phyloP scores from a whole-genome alignment of 2,329 filamentous ascomycete species.

The Trichophyton verrucosum region DNA sequence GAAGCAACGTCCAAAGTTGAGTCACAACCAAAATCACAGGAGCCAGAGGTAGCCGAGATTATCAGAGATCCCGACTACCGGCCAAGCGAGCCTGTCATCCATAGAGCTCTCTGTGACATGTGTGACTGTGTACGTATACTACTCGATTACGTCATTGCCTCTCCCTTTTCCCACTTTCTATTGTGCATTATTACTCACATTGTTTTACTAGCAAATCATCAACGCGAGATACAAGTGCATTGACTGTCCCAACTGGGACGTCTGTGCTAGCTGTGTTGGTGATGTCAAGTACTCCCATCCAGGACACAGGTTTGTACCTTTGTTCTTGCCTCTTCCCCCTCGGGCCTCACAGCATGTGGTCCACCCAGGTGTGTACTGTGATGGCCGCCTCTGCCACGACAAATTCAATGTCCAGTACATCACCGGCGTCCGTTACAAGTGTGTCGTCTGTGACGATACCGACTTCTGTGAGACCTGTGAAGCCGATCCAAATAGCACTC shows the following conservation, averaged over 20 bases:
- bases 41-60: slow-evolving; percentile 27
- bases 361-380: slow-evolving; percentile 84
- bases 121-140: slow-evolving; percentile 55
- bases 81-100: slow-evolving; percentile 66
- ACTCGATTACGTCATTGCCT: neutral
- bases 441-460: slow-evolving; percentile 83
- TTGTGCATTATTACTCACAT: neutral
- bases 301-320: slow-evolving; percentile 73
- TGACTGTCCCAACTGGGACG: slow-evolving; percentile 95
- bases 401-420: slow-evolving; percentile 46
- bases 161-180: neutral
- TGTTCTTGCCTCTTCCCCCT: slow-evolving; percentile 60
- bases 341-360: slow-evolving; percentile 34
- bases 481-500: slow-evolving; percentile 66
- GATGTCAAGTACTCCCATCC: slow-evolving; percentile 59
- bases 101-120: slow-evolving; percentile 87
- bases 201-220: slow-evolving; percentile 46
- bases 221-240: slow-evolving; percentile 95
- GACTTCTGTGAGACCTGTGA: slow-evolving; percentile 96
- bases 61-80: slow-evolving; percentile 54
- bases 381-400: slow-evolving; percentile 69
- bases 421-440: slow-evolving; percentile 84
- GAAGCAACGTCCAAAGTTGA: neutral
- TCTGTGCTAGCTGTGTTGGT: slow-evolving; percentile 64
- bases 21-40: neutral